Evolutionary conservation across 2,329 filamentous ascomycete species (phyloP), one percentile per base, ranked within the genome.

Genomic region (Daldinia sp.): DNA sequence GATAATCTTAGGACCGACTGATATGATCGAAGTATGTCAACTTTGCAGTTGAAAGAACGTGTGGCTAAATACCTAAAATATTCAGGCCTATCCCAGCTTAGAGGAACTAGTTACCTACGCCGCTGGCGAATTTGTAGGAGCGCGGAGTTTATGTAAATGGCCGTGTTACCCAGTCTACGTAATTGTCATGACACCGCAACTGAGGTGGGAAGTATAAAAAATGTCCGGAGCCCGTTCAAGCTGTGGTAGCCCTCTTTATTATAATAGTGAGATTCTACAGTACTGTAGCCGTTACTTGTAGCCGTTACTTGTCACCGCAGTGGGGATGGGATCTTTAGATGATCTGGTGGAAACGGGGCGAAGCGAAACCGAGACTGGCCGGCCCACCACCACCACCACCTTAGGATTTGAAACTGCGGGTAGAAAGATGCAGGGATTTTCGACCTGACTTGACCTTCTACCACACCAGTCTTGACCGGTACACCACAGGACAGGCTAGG

Each of bases 291-390:
- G n/a, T n/a, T n/a, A n/a, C n/a, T n/a, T n/a, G n/a, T n/a, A n/a
- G n/a, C n/a, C n/a, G 15, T 29, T 32, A 48, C 25, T 6, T 10
- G 15, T 65, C 60, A n/a, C n/a, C n/a, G 59, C 59, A 49, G 41
- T 58, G 37, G 23, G 32, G 48, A 51, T 29, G 27, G 47, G 51
- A 47, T 54, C 39, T 45, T n/a, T 4, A 48, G 45, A 29, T 50
- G 58, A 59, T 60, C 43, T 51, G 15, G 52, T 25, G 23, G 21
- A 53, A 54, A 56, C 27, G 29, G 54, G 58, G 41, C 54, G 54
- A 56, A 56, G 55, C 58, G 57, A 68, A 68, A 49, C 60, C 66
- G 60, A 63, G 43, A 43, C 35, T 68, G 56, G 47, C 30, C 45
- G 58, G 51, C 45, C 58, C 51, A 62, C 65, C 25, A 30, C n/a